Conservation (phyloP, 768 basidiomycete genomes). For the Lyophyllum atratum region DNA sequence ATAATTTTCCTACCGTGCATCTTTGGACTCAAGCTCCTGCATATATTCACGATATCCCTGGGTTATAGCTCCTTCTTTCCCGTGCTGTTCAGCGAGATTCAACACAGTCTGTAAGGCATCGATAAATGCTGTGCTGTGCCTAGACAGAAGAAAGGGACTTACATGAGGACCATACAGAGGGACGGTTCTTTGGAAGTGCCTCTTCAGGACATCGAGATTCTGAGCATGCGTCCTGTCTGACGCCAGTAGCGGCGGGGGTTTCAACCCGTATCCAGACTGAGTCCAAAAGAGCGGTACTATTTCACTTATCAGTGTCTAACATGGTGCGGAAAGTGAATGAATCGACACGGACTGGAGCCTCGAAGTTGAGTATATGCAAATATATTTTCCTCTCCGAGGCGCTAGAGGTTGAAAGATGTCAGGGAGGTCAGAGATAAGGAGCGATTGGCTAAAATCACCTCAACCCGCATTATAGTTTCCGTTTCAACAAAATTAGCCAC, state of each 20-base stretch:
- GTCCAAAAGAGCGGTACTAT: constrained; percentile 93
- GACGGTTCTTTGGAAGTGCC: constrained; percentile 71
- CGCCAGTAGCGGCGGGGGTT: constrained; percentile 81
- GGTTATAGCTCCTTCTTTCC: constrained; percentile 84
- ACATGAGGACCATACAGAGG: constrained; percentile 81
- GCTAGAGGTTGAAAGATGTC: constrained; percentile 38
- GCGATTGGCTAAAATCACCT: constrained; percentile 48
- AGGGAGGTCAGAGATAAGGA: background rate
- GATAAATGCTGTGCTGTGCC: background rate
- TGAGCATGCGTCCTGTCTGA: constrained; percentile 74
- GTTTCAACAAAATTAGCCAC: constrained; percentile 98
- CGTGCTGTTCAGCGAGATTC: constrained; percentile 89
- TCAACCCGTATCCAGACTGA: constrained; percentile 83
- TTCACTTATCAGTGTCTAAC: constrained; percentile 8
- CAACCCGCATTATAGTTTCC: constrained; percentile 82
- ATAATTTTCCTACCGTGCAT: constrained; percentile 50
- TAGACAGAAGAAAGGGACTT: constrained; percentile 11
- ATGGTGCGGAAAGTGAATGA: background rate
- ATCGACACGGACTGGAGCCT: constrained; percentile 73
- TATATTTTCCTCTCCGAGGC: constrained; percentile 72
- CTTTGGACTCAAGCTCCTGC: constrained; percentile 52
- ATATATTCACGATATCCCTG: constrained; percentile 75
- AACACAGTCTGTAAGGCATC: constrained; percentile 61
- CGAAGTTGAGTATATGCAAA: constrained; percentile 91
- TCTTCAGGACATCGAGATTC: constrained; percentile 65